Evolutionary conservation across 257 asterid genomes (phyloP).

Genomic region (Solanum bulbocastanum): DNA sequence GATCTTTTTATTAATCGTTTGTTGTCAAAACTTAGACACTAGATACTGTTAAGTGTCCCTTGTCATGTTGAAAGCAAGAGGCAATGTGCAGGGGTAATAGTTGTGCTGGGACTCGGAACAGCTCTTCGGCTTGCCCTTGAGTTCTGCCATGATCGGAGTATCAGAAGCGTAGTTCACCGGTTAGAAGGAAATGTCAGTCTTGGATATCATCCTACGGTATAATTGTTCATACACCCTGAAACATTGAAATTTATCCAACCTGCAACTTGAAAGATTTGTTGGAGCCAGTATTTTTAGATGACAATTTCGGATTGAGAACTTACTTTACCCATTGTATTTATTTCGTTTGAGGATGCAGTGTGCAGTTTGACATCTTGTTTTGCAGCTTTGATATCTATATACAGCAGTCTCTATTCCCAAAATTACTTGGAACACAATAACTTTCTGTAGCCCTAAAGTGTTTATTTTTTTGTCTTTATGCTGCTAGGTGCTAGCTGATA

Average conservation of each 20-base stretch:
- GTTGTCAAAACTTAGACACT: not conserved
- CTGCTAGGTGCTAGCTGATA: not conserved
- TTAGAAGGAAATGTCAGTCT: slow-evolving; percentile 51
- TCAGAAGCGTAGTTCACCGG: slow-evolving; percentile 57
- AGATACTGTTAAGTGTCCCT: not conserved
- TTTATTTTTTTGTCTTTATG: not conserved
- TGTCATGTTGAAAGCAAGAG: not conserved
- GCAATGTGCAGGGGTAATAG: slow-evolving; percentile 50
- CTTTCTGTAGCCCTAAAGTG: not conserved
- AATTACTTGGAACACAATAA: not conserved
- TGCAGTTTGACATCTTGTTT: not conserved
- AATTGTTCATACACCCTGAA: not conserved
- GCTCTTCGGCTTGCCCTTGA: slow-evolving; percentile 69
- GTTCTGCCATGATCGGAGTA: slow-evolving; percentile 68
- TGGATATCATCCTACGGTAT: slow-evolving; percentile 57
- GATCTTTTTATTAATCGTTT: not conserved
- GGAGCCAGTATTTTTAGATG: not conserved
- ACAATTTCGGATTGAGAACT: not conserved
- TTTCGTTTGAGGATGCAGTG: not conserved
- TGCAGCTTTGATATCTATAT: not conserved
- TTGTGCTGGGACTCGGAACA: slow-evolving; percentile 74
- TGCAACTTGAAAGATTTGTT: not conserved
- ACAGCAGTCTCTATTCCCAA: not conserved
- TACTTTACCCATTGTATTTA: not conserved
- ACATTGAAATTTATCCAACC: not conserved